Evolutionary conservation across 2,329 filamentous ascomycete genomes (phyloP), one percentile per base, ranked within the genome.

Genomic region (Chrysosporium keratinophilum): DNA sequence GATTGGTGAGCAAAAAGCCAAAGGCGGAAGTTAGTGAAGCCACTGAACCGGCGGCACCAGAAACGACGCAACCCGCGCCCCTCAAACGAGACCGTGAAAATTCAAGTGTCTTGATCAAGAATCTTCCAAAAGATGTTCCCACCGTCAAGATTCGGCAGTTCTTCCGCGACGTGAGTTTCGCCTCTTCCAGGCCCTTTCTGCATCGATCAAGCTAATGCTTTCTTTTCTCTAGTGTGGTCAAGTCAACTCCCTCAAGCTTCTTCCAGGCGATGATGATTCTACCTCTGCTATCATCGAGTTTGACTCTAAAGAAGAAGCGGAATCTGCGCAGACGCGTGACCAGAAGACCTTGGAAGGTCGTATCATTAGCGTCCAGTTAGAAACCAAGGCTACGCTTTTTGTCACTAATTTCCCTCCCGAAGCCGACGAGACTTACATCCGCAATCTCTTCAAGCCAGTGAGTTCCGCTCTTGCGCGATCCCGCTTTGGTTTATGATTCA

Each of bases 11-110:
- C 58, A 96, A 95, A 69, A 88, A 87, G 62, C 76, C 78, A 35
- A 88, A 74, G 56, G 73, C 68, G 11, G 75, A 74, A 42, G 69
- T 72, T 15, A 59, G 57, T 19, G 55, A 60, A 12, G 47, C 56
- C 31, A 61, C 23, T 28, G 23, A 69, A 37, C 52, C 59, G 11
- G 59, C 61, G 33, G 64, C 66, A 54, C 70, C 65, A 12, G 69
- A 69, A 10, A 23, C 40, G 33, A 63, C 63, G 17, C 65, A 65
- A 33, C 61, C 58, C 55, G 23, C 23, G 23, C 66, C 72, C 31
- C 68, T 76, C 31, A 91, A 88, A 67, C 83, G 93, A 53, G 90
- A 98, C 68, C 83, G 93, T 41, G 93, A 98, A 65, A 86, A 97
- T 67, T 85, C 88, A 0, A 90, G 87, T 0, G 78, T 97, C 46